Base-by-base conservation (phyloP, 352 stramenopile species). In the Phytophthora podocarpi region DNA sequence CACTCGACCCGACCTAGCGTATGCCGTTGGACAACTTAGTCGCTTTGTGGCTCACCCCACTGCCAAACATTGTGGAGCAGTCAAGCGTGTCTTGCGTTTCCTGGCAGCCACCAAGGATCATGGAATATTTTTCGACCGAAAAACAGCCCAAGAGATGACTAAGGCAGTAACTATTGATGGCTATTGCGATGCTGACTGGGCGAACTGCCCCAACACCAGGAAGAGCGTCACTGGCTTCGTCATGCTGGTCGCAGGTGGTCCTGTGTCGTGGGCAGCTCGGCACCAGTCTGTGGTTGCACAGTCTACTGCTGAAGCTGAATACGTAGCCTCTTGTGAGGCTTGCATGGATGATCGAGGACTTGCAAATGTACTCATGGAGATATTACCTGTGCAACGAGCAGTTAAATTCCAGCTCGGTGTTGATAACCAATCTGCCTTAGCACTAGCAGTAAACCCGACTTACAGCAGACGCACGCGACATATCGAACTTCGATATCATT, bases 401-500 rank as follows among this genome's bases (percentile, higher is more conserved):
- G n/a, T n/a, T n/a, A n/a, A n/a, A n/a, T 24, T 20, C 13, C 23
- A 15, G 7, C 30, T 45, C 8, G 47, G 32, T 4, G 31, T 55
- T 13, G 47, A 55, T 23, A 55, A 27, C n/a, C 18, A 34, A 27
- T 26, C 47, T 5, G 47, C 23, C 10, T 26, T 35, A 13, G 23
- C n/a, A 4, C 16, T 55, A 9, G 15, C 47, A 36, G n/a, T 16
- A 23, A 45, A 45, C 23, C 47, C 47, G 15, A 43, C 23, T 12
- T 55, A 55, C 15, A 55, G 47, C 34, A 45, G 47, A 45, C 47
- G 47, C 3, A 55, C 47, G 5, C 47, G 32, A 4, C 31, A 55
- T 21, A 55, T 45, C 24, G 34, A 45, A 13, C 23, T 55, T 6
- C 21, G 23, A 12, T 55, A 27, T 6, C 47, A 55, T 16, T 55